These are phyloP conservation scores for Thuja plicata DNA, from an alignment of 83 land plant species.

Conservation along the genomic window DNA sequence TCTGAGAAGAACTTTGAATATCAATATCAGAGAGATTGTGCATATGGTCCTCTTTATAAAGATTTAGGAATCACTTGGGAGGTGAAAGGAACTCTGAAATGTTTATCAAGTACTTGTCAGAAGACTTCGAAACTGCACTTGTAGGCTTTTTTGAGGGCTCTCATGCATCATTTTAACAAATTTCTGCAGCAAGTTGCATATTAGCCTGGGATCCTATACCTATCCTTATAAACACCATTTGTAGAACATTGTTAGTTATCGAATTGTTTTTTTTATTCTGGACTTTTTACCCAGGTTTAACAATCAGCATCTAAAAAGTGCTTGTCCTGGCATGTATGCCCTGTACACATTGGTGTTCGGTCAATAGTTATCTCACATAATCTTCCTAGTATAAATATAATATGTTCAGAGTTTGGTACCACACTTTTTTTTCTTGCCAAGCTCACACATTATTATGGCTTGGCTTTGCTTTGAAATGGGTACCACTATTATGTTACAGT, in stretches of 20 bases:
- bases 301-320: not conserved
- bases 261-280: not conserved
- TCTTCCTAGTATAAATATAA: not conserved
- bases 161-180: not conserved
- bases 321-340: not conserved
- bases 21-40: conserved; percentile 54
- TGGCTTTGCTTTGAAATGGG: not conserved
- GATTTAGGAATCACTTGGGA: conserved; percentile 41
- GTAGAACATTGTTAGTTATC: not conserved
- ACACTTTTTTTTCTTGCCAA: not conserved
- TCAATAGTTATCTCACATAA: not conserved
- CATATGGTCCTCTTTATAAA: conserved; percentile 49
- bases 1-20: conserved; percentile 47
- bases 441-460: not conserved
- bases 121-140: conserved; percentile 62
- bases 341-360: not conserved
- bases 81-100: conserved; percentile 54
- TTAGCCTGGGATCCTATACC: not conserved
- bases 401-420: not conserved
- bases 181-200: not conserved
- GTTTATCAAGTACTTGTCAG: conserved; percentile 71
- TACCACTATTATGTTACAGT: not conserved
- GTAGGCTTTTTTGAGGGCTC: conserved; percentile 50
- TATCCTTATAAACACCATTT: not conserved
- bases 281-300: not conserved